Base-by-base conservation (phyloP, 208 protist species). In the Acanthamoeba quina region DNA sequence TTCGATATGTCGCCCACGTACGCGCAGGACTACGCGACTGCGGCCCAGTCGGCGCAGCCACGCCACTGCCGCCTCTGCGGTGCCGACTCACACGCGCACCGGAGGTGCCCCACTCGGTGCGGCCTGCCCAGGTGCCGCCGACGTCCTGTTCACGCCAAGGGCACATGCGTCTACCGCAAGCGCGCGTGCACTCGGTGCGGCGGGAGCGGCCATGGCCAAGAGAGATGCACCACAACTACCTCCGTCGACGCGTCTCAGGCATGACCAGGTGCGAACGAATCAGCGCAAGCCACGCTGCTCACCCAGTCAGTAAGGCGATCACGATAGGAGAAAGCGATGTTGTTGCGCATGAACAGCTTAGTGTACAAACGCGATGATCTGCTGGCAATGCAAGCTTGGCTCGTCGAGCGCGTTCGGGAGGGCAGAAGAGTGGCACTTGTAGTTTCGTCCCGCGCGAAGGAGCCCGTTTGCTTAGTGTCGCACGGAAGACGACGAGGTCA, bases 141-240 rank as follows among this genome's bases (percentile, higher is more conserved):
- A 19, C 44, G 78, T 13, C 44, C 15, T 11, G 7, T 21, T n/a
- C 78, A 86, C 31, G 78, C 78, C n/a, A 7, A 17, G 24, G 78
- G 78, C 5, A 44, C 78, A 6, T 86, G 78, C 78, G 21, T 62
- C n/a, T 86, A 86, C 78, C 78, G 78, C 21, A 17, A 29, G 52
- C 78, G 78, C 24, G 24, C 41, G 5, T 86, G 78, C 78, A 6
- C 5, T 19, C 49, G 9, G 49, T 86, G 78, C 31, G 78, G 78
- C 26, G 19, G 26, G 29, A 31, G n/a, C 34, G 78, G 78, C 5
- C 78, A 86, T 24, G 47, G 49, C 78, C n/a, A 21, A 7, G 49
- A n/a, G 47, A 10, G 78, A 24, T 86, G 78, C 78, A 11, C 64
- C 54, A 11, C 19, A 17, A 24, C 70, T 54, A 52, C 37, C 70